phyloP scores from a whole-genome alignment of 371 early-diverging fungal genomes.

The Circinella minor region DNA sequence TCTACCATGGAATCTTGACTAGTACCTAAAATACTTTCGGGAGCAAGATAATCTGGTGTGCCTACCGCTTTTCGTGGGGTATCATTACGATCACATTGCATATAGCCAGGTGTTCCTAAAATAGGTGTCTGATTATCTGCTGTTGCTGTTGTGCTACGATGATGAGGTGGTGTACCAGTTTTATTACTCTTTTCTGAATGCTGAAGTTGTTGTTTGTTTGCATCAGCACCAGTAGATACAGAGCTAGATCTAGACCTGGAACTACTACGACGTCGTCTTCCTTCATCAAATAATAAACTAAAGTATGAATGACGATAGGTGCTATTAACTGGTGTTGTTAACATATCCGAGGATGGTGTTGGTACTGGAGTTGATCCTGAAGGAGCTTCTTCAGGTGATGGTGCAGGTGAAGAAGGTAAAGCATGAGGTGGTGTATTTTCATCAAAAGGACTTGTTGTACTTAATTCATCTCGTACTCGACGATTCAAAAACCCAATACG shows the following conservation, averaged over 20 bases:
- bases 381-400: background rate
- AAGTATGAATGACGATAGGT: conserved; percentile 49
- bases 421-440: conserved; percentile 19
- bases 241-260: conserved; percentile 24
- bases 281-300: conserved; percentile 46
- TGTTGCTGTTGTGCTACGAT: too few relatives aligned
- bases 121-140: conserved; percentile 6
- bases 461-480: conserved; percentile 68
- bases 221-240: background rate
- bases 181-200: background rate
- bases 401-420: background rate
- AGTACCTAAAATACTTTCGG: conserved; percentile 89
- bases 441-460: conserved; percentile 8
- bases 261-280: conserved; percentile 34
- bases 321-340: conserved; percentile 19
- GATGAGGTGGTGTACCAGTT: background rate
- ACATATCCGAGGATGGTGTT: background rate
- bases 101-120: conserved; percentile 17
- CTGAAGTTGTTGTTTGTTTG: background rate
- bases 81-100: conserved; percentile 22
- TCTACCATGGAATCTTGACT: conserved; percentile 89
- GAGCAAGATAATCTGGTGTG: conserved; percentile 97
- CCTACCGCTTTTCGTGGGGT: conserved; percentile 65
- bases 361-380: too few relatives aligned
- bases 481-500: conserved; percentile 86